Conservation (phyloP, 1,284 basidiomycete species). For the Termitomyces sp. region DNA sequence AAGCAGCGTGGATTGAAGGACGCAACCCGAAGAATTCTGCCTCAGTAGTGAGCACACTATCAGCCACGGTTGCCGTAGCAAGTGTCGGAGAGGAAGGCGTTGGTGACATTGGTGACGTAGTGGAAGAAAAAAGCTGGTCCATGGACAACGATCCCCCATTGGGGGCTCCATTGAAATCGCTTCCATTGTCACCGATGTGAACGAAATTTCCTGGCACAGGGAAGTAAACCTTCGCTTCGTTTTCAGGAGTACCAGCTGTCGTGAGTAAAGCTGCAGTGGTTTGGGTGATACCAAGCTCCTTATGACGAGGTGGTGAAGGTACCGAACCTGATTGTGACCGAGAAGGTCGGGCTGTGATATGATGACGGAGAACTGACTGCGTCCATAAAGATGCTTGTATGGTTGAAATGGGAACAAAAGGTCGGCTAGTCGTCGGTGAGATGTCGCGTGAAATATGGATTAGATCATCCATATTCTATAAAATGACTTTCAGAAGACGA, state of each 20-base stretch:
- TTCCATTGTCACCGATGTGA: slow-evolving; percentile 73
- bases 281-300: slow-evolving; percentile 57
- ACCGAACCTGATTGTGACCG: slow-evolving; percentile 10
- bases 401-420: slow-evolving; percentile 62
- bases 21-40: slow-evolving; percentile 63
- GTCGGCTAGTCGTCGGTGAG: slow-evolving; percentile 64
- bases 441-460: slow-evolving; percentile 67
- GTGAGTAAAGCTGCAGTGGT: slow-evolving; percentile 46
- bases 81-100: slow-evolving; percentile 17
- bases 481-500: slow-evolving; percentile 10
- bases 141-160: slow-evolving; percentile 29
- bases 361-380: slow-evolving; percentile 57
- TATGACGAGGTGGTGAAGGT: slow-evolving; percentile 37
- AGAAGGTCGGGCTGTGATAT: slow-evolving; percentile 42
- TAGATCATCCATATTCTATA: slow-evolving; percentile 72
- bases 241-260: slow-evolving; percentile 20
- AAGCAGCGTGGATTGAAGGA: slow-evolving; percentile 38
- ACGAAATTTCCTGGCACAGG: slow-evolving; percentile 73
- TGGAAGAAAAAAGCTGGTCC: slow-evolving; percentile 36
- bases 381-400: slow-evolving; percentile 79
- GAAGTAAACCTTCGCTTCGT: slow-evolving; percentile 45
- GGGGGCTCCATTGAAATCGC: slow-evolving; percentile 38
- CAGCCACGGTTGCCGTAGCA: slow-evolving; percentile 3
- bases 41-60: slow-evolving; percentile 37
- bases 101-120: slow-evolving; percentile 20